phyloP scores from a whole-genome alignment of 768 basidiomycete species.

The Termitomyces sp. region DNA sequence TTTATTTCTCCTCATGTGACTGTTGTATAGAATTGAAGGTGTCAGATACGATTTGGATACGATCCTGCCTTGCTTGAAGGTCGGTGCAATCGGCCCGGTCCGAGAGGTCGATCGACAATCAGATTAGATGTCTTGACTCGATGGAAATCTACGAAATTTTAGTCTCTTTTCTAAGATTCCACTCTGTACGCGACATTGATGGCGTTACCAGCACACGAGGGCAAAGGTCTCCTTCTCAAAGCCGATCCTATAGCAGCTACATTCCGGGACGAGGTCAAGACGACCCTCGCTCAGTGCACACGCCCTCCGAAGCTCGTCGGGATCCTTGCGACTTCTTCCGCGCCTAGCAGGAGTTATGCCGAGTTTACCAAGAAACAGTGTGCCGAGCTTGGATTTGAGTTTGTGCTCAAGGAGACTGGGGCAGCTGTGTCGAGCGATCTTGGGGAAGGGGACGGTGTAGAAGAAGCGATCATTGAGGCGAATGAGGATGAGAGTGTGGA shows the following conservation, averaged over 20 bases:
- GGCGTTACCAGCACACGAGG: slow-evolving; percentile 22
- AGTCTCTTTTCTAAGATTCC: background rate
- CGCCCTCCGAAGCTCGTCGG: slow-evolving; percentile 78
- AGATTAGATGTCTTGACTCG: slow-evolving; percentile 9
- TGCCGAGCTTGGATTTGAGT: slow-evolving; percentile 81
- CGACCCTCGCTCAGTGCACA: slow-evolving; percentile 29
- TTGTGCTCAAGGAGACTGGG: slow-evolving; percentile 73
- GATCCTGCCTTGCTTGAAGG: background rate
- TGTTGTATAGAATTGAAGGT: background rate
- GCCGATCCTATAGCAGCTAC: slow-evolving; percentile 71
- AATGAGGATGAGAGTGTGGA: slow-evolving; percentile 84
- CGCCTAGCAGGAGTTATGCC: slow-evolving; percentile 78
- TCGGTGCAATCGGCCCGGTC: background rate
- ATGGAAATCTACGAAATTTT: slow-evolving; percentile 7
- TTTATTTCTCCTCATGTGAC: too few relatives aligned
- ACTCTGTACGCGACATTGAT: slow-evolving; percentile 8
- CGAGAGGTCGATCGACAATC: background rate
- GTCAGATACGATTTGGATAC: too few relatives aligned
- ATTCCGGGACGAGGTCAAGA: slow-evolving; percentile 68
- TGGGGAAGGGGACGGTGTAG: slow-evolving; percentile 84
- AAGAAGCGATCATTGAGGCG: slow-evolving; percentile 93
- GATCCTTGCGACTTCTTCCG: slow-evolving; percentile 81
- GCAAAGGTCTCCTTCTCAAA: slow-evolving; percentile 76
- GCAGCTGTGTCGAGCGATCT: slow-evolving; percentile 52
- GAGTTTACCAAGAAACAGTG: slow-evolving; percentile 93